Evolutionary conservation across 192 early-diverging fungal species (phyloP), one percentile per base, ranked within the genome.

Genomic region (Paraglomus brasilianum): DNA sequence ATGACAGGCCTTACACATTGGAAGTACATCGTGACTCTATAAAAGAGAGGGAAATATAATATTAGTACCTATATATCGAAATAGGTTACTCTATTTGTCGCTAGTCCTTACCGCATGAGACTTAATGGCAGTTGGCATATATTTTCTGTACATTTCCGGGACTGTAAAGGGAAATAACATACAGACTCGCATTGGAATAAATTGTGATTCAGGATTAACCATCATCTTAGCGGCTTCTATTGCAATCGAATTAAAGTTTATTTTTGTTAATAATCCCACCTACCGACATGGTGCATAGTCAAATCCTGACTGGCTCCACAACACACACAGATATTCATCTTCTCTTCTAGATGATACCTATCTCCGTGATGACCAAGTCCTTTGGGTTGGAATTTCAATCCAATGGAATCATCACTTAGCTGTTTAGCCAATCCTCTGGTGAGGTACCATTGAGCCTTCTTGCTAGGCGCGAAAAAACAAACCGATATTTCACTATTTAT

Each of bases 141-240:
- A 68, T 9, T 59, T 75, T 21, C 77, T 60, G 55, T 78, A 78
- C 74, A 78, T 75, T n/a, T 78, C 74, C 47, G 77, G 77, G 11
- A 78, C n/a, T 72, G 72, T 58, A 5, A 14, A n/a, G 50, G 7
- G 3, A 57, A 4, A 19, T 9, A 15, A 5, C 36, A 56, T 55
- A n/a, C n/a, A n/a, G n/a, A n/a, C n/a, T 46, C n/a, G 40, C 5
- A n/a, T 55, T n/a, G 11, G 13, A 11, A 21, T 58, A 21, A 22
- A 10, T n/a, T 58, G 22, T 30, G 21, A 38, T 6, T 36, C 6
- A 66, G 22, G 8, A 49, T 42, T 36, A 49, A 21, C 50, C n/a
- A n/a, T n/a, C n/a, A n/a, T n/a, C n/a, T n/a, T n/a, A n/a, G n/a
- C n/a, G n/a, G n/a, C n/a, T n/a, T 41, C 39, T 5, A 30, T 44